Evolutionary conservation across 805 yeast species (phyloP), one percentile per base, ranked within the genome.

Genomic region (Cephaloascus albidus): DNA sequence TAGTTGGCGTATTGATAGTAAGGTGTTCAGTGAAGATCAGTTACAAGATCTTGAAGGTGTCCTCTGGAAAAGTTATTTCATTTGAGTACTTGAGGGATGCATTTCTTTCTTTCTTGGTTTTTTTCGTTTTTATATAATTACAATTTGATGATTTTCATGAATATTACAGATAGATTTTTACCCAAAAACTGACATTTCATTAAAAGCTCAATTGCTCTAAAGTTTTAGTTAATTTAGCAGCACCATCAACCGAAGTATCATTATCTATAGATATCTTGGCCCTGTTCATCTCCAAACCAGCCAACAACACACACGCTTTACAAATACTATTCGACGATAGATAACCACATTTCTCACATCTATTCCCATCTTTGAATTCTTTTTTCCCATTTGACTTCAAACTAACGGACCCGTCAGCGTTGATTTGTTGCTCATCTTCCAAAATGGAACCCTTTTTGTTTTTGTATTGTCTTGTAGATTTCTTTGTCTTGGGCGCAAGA

Each of bases 11-110:
- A 75, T 87, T 43, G 98, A 90, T 55, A 73, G 83, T 43, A 69
- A 69, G 47, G 76, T 73, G 12, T 93, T 90, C 56, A 76, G 79
- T 6, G 76, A 72, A 37, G 85, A 81, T 3, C 94, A 90, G 58
- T 65, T 88, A 38, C 93, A 87, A 53, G 96, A 87, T 54, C 63
- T 90, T 35, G 98, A 90, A 57, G 98, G 98, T 33, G 96, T 90
- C 3, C 60, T 89, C 20, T 83, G 95, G 85, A 83, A 85, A 56
- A 85, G 95, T 54, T 90, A 93, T 54, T 89, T 87, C 58, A 87
- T 90, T 6, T 87, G 63, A 46, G 18, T n/a, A n/a, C n/a, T n/a
- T n/a, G n/a, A n/a, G n/a, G n/a, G n/a, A n/a, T n/a, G n/a, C n/a
- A n/a, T n/a, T n/a, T n/a, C n/a, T n/a, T n/a, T n/a, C n/a, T n/a